A percentile compares a stretch with the other conserved stretches of the same genome.
These are phyloP conservation scores for Zalaria sp. DNA, from an alignment of 2,329 filamentous ascomycete species.

Conservation along the genomic window DNA sequence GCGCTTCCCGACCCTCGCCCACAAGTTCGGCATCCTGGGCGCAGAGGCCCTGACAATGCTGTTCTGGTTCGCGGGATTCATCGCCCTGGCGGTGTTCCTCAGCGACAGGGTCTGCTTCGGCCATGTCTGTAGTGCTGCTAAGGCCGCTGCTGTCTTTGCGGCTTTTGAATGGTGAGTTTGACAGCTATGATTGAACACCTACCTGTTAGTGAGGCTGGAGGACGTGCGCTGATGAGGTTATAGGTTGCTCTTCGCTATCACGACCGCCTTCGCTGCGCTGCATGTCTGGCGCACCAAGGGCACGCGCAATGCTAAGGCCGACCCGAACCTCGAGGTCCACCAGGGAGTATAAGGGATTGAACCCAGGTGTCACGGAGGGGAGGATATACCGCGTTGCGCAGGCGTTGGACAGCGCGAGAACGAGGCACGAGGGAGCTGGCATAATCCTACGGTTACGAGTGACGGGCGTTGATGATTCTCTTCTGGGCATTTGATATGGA, in stretches of 20 bases:
- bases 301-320: constrained; percentile 14
- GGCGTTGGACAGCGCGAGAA: no score
- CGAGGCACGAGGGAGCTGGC: no score
- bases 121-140: constrained; percentile 42
- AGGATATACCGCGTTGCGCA: no score
- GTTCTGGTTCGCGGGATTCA: constrained; percentile 82
- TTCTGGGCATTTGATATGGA: no score
- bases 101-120: constrained; percentile 42
- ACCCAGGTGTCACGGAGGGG: no score
- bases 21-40: constrained; percentile 50
- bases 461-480: no score
- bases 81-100: constrained; percentile 57
- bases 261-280: constrained; percentile 33
- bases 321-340: constrained; percentile 21
- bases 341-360: constrained; percentile 28
- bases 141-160: constrained; percentile 52
- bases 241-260: constrained; percentile 38
- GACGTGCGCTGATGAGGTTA: constrained; percentile 2
- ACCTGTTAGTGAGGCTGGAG: neutral
- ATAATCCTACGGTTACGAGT: no score
- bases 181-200: neutral
- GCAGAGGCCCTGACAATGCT: constrained; percentile 62
- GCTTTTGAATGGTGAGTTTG: constrained; percentile 45
- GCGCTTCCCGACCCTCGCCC: constrained; percentile 32
- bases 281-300: constrained; percentile 29